Conservation (phyloP, 352 stramenopile species). For the Phytophthora vignae region DNA sequence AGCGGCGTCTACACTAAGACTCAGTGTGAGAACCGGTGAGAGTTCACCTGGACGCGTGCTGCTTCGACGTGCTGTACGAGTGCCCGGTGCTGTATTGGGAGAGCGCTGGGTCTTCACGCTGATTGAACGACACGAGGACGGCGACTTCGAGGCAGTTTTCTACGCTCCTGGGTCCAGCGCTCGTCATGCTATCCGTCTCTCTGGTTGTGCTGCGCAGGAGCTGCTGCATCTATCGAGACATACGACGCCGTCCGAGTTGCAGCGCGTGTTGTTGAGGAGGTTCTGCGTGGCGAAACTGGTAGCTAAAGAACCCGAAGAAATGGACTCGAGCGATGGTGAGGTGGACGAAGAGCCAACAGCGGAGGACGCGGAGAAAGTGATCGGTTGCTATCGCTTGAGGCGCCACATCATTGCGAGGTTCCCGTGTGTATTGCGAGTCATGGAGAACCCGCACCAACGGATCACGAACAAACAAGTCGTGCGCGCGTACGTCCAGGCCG, state of each 20-base stretch:
- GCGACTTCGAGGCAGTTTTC: constrained; percentile 33
- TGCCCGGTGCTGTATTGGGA: constrained; percentile 2
- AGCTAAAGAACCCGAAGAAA: neutral
- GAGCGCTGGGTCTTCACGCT: constrained; percentile 39
- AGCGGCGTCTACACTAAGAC: constrained; percentile 5
- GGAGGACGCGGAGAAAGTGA: neutral
- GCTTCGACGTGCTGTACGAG: constrained; percentile 38
- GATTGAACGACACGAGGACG: constrained; percentile 25
- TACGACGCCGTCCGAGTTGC: constrained; percentile 21
- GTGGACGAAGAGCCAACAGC: neutral
- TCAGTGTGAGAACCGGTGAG: constrained; percentile 33
- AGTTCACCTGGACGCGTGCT: constrained; percentile 32
- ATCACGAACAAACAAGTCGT: constrained; percentile 50
- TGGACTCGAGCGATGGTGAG: constrained; percentile 4
- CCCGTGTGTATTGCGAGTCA: constrained; percentile 49
- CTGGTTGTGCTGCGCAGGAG: constrained; percentile 17
- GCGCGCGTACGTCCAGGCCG: constrained; percentile 66
- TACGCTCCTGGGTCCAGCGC: constrained; percentile 29
- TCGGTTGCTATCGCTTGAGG: constrained; percentile 23
- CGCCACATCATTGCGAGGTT: constrained; percentile 52
- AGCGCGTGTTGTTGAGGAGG: constrained; percentile 15
- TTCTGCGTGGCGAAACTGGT: constrained; percentile 18
- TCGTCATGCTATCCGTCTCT: constrained; percentile 14
- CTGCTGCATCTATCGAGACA: constrained; percentile 31
- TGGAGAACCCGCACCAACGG: constrained; percentile 44